Conservation (phyloP, 495 filamentous ascomycete genomes). For the Glonium stellatum region DNA sequence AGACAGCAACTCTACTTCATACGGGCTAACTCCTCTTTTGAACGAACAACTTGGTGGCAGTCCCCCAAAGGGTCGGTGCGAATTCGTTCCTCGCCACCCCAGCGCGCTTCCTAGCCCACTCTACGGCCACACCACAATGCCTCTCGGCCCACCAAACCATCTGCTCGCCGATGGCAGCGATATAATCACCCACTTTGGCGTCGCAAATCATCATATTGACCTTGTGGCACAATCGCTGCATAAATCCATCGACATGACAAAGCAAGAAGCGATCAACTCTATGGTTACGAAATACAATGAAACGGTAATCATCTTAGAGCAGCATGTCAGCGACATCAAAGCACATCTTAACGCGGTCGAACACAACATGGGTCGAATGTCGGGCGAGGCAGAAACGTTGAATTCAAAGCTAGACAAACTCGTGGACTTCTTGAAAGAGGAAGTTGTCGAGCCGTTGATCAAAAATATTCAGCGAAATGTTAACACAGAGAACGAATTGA, state of each 20-base stretch:
- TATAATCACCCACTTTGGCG: constrained; percentile 25
- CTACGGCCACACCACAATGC: constrained; percentile 5
- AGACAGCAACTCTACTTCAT: neutral
- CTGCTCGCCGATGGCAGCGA: constrained; percentile 14
- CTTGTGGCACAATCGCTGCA: neutral
- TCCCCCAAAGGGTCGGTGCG: constrained; percentile 6
- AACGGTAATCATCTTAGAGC: constrained; percentile 6
- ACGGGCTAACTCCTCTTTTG: neutral
- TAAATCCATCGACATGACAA: constrained; percentile 2
- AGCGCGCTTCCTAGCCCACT: constrained; percentile 29
- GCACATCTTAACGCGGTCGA: constrained; percentile 10
- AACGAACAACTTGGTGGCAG: neutral
- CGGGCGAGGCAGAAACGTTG: constrained; percentile 3
- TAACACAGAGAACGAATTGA: neutral
- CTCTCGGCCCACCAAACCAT: neutral
- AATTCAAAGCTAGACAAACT: constrained; percentile 18
- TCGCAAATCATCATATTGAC: constrained; percentile 28
- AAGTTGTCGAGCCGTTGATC: constrained; percentile 10
- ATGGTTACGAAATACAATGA: constrained; percentile 12
- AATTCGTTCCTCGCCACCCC: constrained; percentile 14
- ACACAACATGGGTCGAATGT: constrained; percentile 3
- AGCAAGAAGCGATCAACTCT: neutral
- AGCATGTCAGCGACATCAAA: constrained; percentile 19
- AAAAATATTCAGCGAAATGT: neutral
- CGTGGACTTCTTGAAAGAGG: constrained; percentile 12